Base-by-base conservation (phyloP, 805 yeast genomes). In the Zygoascus tannicola region DNA sequence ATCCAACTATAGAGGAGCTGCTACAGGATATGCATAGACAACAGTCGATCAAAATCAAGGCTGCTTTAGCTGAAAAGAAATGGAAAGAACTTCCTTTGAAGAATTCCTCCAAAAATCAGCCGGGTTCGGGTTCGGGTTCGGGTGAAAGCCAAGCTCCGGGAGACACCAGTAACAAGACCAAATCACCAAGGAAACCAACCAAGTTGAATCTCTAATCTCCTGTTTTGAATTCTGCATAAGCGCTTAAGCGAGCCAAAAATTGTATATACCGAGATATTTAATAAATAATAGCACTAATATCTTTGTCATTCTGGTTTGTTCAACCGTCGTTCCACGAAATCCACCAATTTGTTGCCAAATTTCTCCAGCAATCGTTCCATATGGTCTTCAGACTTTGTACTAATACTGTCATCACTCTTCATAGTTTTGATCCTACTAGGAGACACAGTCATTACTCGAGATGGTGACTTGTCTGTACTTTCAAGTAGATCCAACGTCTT, bases 1-100 rank as follows among this genome's bases (percentile, higher is more conserved):
- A 79, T 4, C 95, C 95, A 0, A 67, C 78, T 0, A 53, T 85
- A 18, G 66, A 70, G 32, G 94, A 85, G 48, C 69, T 85, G 33
- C 50, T 71, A 1, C 64, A 63, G 2, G 94, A 85, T 52, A 68
- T 75, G 52, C 54, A 65, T 23, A 67, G 95, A 32, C 75, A 76
- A 40, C 67, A 66, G 34, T 66, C 65, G 14, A 66, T 84, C 50
- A 73, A 75, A 56, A 51, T 68, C 7, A 62, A 76, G 50, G 76
- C 78, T 3, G 60, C 61, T 40, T 69, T 69, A 35, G 69, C 69
- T 10, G 66, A 66, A 22, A 49, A 52, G 33, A 52, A 59, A 28
- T 66, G 70, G 70, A 49, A 46, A 21, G 47, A 41, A n/a, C 21
- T 39, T 32, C 43, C 49, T n/a, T 4, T 37, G 18, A 39, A 43